Base-by-base conservation (phyloP, 2,329 filamentous ascomycete genomes). In the Fusarium agapanthi region DNA sequence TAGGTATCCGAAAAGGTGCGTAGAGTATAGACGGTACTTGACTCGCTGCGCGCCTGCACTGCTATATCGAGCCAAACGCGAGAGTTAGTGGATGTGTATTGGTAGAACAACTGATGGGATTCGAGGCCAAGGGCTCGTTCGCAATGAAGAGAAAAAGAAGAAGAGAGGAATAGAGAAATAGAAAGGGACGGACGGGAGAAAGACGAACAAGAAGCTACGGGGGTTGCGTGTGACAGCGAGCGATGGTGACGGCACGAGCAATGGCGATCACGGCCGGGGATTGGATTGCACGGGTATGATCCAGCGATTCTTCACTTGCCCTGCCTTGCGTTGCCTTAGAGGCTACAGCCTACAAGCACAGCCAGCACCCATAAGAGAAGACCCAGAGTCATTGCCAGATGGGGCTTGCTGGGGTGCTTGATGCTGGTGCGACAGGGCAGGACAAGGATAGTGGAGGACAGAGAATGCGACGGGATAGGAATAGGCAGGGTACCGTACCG, bases 1-100 rank as follows among this genome's bases (percentile, higher is more conserved):
- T 67, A 77, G 74, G 73, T 81, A 79, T 80, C 78, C 75, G 80
- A 80, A 78, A 80, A 74, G 77, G 72, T 71, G 71, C 65, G 62
- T 67, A 37, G 41, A 24, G 30, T 43, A 65, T 48, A 35, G 68
- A 70, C 56, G 60, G 53, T 67, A 50, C 61, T 67, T 72, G 70
- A 73, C 70, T 67, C 72, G 65, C 67, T 75, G 65, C 64, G 74
- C 67, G 65, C 65, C 66, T 67, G 70, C 66, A 73, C 75, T 73
- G 74, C 55, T 69, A 61, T 68, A 68, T 69, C 65, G 73, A 75
- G 67, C 51, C 70, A 71, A 74, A 73, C 68, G 72, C 62, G 71
- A 71, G 61, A 44, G 68, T 77, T 65, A 76, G 75, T 65, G 40
- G 15, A 58, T 61, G 45, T 54, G 63, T 48, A 38, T 67, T 35